These are phyloP conservation scores for Trypanosoma scelopori DNA, from an alignment of 208 protist genomes.

Conservation along the genomic window DNA sequence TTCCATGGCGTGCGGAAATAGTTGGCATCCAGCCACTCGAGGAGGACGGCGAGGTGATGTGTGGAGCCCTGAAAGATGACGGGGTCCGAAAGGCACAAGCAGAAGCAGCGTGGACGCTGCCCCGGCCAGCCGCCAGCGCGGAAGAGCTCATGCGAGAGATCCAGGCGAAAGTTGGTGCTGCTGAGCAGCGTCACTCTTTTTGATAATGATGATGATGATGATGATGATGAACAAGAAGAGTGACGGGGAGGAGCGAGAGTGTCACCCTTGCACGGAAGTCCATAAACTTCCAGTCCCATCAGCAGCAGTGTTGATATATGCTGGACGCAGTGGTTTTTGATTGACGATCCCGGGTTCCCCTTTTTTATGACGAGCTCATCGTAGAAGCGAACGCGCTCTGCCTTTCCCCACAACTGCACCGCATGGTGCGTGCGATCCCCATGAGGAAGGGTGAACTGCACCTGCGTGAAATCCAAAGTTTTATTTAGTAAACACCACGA, in stretches of 20 bases:
- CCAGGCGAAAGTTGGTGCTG: background rate
- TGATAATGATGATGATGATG: background rate
- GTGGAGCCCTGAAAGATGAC: constrained; percentile 17
- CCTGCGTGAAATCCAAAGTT: constrained; percentile 18
- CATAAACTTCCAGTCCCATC: constrained; percentile 5
- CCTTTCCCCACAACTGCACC: constrained; percentile 13
- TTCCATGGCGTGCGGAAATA: constrained; percentile 24
- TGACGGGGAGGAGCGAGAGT: background rate
- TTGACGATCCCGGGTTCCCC: background rate
- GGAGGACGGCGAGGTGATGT: constrained; percentile 20
- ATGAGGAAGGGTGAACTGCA: constrained; percentile 21
- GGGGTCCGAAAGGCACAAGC: constrained; percentile 1
- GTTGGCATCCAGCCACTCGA: constrained; percentile 30
- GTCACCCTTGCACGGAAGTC: background rate
- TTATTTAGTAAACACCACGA: constrained; percentile 22
- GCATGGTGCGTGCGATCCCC: background rate
- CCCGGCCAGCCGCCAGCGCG: constrained; percentile 9
- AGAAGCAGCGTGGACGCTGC: constrained; percentile 12
- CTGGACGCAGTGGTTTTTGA: background rate
- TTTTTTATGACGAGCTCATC: constrained; percentile 9
- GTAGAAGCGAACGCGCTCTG: constrained; percentile 9
- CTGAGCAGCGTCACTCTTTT: constrained; percentile 1
- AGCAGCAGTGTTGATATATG: constrained; percentile 7
- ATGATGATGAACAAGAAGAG: background rate
- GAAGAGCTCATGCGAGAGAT: constrained; percentile 22